phyloP scores from a whole-genome alignment of 2,329 filamentous ascomycete species.

The Bipolaris zeicola region DNA sequence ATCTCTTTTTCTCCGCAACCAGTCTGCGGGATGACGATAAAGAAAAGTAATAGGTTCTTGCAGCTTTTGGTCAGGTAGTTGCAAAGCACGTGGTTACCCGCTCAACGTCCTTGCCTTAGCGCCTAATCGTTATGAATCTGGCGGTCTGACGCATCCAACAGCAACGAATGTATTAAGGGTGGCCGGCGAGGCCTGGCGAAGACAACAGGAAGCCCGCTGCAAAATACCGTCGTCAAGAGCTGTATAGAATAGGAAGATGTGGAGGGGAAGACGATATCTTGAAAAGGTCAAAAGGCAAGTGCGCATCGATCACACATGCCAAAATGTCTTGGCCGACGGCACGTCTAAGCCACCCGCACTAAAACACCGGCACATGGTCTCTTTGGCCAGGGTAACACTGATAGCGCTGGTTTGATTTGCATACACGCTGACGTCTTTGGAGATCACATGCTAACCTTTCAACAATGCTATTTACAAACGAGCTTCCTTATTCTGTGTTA shows the following conservation, averaged over 20 bases:
- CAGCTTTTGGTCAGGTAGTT: neutral
- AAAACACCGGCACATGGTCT: slow-evolving; percentile 8
- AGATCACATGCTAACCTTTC: slow-evolving; percentile 21
- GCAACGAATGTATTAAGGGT: neutral
- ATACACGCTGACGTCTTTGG: slow-evolving; percentile 29
- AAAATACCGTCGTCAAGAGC: neutral
- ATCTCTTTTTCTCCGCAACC: neutral
- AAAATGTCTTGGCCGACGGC: slow-evolving; percentile 22
- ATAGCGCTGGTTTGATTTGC: slow-evolving; percentile 27
- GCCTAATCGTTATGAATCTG: neutral
- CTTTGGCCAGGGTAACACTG: slow-evolving; percentile 18
- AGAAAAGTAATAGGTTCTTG: neutral
- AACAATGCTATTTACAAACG: slow-evolving; percentile 40
- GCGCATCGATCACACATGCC: slow-evolving; percentile 5
- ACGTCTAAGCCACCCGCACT: slow-evolving; percentile 5
- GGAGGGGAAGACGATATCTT: neutral
- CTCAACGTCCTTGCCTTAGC: neutral
- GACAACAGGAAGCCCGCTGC: neutral
- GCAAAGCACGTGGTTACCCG: neutral
- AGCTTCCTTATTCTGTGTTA: slow-evolving; percentile 21
- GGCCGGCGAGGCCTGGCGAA: neutral
- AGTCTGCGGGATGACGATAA: neutral
- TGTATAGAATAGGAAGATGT: neutral
- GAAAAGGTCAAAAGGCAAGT: slow-evolving; percentile 5
- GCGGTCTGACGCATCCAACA: slow-evolving; percentile 1